Conservation (phyloP, 2,329 filamentous ascomycete genomes). For the Cercospora sp. region DNA sequence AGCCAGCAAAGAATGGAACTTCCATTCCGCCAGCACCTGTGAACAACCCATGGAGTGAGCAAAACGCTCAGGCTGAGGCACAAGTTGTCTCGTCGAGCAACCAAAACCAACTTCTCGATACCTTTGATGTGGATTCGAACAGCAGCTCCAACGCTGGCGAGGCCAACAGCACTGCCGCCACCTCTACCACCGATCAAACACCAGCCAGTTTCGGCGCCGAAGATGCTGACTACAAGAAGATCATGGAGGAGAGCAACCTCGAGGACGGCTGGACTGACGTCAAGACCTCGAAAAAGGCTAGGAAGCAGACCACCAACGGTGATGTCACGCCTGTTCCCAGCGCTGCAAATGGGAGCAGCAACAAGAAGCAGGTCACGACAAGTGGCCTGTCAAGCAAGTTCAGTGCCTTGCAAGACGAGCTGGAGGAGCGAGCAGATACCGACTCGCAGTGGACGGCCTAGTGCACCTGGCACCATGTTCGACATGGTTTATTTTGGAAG, state of each 20-base stretch:
- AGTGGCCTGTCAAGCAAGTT: constrained; percentile 14
- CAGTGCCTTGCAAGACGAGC: constrained; percentile 1
- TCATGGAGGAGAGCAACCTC: constrained; percentile 48
- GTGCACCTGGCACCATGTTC: background rate
- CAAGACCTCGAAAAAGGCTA: constrained; percentile 55
- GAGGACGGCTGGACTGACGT: constrained; percentile 64
- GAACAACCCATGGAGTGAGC: constrained; percentile 57
- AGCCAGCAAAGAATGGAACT: constrained; percentile 76
- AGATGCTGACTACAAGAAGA: constrained; percentile 61
- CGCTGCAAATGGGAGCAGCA: constrained; percentile 6
- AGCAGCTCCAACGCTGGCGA: constrained; percentile 42
- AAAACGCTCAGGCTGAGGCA: constrained; percentile 22
- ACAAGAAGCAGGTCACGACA: constrained; percentile 19
- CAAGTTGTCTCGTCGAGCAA: constrained; percentile 13
- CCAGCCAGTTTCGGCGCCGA: constrained; percentile 52
- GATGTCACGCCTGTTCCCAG: constrained; percentile 22
- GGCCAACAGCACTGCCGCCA: constrained; percentile 43
- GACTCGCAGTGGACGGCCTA: constrained; percentile 4
- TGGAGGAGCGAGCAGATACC: background rate
- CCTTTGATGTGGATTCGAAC: constrained; percentile 50
- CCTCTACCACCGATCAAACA: constrained; percentile 41
- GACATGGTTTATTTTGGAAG: background rate
- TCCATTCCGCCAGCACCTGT: constrained; percentile 48
- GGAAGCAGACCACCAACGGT: constrained; percentile 40
- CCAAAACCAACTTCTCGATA: constrained; percentile 48